Percentiles rank a stretch among this genome's conserved stretches.
phyloP scores from a whole-genome alignment of 495 filamentous ascomycete species.

The Aspergillus steynii region DNA sequence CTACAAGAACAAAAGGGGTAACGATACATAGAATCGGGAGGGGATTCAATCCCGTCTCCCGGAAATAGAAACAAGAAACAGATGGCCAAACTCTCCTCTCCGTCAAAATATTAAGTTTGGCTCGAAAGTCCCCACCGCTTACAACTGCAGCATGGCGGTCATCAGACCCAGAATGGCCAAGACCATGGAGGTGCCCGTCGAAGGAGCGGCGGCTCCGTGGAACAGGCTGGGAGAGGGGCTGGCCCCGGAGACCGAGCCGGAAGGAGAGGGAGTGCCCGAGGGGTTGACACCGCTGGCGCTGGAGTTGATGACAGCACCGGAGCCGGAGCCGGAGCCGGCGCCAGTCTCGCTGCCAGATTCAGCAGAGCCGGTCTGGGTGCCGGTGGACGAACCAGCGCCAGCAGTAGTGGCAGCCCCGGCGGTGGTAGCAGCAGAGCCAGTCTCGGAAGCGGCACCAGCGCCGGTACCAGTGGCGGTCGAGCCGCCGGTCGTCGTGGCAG shows the following conservation, averaged over 20 bases:
- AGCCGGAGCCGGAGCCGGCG: slow-evolving; percentile 19
- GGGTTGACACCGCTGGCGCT: slow-evolving; percentile 12
- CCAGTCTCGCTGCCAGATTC: not conserved
- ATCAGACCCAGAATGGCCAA: slow-evolving; percentile 35
- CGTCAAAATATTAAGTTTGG: not conserved
- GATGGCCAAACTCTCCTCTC: not conserved
- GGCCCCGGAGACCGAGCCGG: slow-evolving; percentile 20
- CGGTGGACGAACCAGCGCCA: slow-evolving; percentile 16
- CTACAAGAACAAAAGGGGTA: not conserved
- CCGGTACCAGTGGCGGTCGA: slow-evolving; percentile 8
- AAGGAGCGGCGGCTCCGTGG: slow-evolving; percentile 25
- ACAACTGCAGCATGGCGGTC: slow-evolving; percentile 40
- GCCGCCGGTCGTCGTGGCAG: slow-evolving; percentile 8
- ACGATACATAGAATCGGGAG: slow-evolving; percentile 1
- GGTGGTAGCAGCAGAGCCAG: slow-evolving; percentile 1
- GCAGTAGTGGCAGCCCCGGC: slow-evolving; percentile 13
- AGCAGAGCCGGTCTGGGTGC: not conserved
- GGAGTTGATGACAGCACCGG: slow-evolving; percentile 23
- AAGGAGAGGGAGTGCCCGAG: slow-evolving; percentile 8
- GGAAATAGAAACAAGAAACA: slow-evolving; percentile 2
- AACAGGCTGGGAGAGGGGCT: slow-evolving; percentile 19
- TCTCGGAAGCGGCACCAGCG: slow-evolving; percentile 9
- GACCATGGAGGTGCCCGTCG: slow-evolving; percentile 25
- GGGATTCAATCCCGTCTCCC: not conserved
- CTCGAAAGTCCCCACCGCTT: slow-evolving; percentile 2